phyloP scores from a whole-genome alignment of 148 eudicot species.

The Fagopyrum tataricum region DNA sequence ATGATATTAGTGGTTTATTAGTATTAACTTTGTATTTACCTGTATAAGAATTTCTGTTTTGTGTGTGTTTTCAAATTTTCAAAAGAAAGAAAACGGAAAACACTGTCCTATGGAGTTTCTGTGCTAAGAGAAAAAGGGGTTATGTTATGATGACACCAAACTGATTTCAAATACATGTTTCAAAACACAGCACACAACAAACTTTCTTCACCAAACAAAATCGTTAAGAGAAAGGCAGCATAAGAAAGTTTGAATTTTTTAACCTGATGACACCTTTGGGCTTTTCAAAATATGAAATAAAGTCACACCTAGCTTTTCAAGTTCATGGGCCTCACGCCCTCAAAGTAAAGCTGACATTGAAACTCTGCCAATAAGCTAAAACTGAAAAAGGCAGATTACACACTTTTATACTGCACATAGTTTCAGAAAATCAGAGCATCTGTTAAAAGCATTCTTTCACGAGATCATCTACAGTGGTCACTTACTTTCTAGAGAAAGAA shows the following conservation, averaged over 20 bases:
- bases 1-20: no score
- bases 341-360: neutral
- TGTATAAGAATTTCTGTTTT: no score
- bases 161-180: neutral
- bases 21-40: no score
- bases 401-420: neutral
- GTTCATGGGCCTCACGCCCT: neutral
- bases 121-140: no score
- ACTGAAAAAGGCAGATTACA: neutral
- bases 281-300: constrained; percentile 6
- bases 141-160: neutral
- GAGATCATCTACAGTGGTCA: neutral
- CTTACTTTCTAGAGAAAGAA: neutral
- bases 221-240: neutral
- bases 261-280: neutral
- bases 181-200: neutral
- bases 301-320: neutral
- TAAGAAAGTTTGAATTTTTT: constrained; percentile 1
- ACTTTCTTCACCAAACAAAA: neutral
- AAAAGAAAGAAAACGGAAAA: no score
- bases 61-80: no score
- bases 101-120: no score
- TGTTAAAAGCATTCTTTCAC: neutral
- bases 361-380: neutral
- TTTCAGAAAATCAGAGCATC: neutral